phyloP scores from a whole-genome alignment of 129 eudicot genomes.

The Helianthus tuberosus region DNA sequence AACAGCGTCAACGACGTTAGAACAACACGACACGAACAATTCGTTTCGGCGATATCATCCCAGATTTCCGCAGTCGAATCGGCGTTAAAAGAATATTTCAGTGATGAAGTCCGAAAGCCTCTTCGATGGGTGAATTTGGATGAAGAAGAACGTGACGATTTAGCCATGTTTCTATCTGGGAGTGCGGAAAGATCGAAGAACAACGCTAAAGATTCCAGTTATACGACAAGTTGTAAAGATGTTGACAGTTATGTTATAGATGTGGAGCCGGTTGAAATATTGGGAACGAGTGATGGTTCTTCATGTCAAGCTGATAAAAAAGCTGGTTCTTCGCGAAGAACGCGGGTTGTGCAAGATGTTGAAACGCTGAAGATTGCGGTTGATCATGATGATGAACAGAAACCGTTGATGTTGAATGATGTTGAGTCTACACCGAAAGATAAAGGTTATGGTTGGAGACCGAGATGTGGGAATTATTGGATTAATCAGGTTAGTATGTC shows the following conservation, averaged over 20 bases:
- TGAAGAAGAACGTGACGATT: conserved; percentile 83
- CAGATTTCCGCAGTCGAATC: conserved; percentile 79
- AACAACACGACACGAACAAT: conserved; percentile 66
- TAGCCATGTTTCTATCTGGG: conserved; percentile 87
- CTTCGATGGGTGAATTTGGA: conserved; percentile 89
- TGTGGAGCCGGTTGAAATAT: conserved; percentile 39
- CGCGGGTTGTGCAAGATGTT: conserved; percentile 45
- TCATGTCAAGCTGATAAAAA: conserved; percentile 47
- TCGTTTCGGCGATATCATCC: conserved; percentile 67
- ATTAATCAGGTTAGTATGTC: conserved; percentile 61
- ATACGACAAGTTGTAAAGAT: conserved; percentile 35
- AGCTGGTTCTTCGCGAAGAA: conserved; percentile 47
- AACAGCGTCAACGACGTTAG: conserved; percentile 54
- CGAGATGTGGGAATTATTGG: conserved; percentile 47
- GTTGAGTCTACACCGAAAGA: conserved; percentile 67
- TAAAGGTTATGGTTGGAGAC: conserved; percentile 57
- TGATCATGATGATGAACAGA: conserved; percentile 44
- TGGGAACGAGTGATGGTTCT: conserved; percentile 53
- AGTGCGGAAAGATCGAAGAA: conserved; percentile 39
- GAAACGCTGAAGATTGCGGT: conserved; percentile 51
- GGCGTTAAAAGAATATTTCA: conserved; percentile 53
- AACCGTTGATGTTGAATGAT: conserved; percentile 29
- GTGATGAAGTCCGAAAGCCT: conserved; percentile 55
- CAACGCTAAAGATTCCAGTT: conserved; percentile 31
- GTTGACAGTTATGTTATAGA: conserved; percentile 30